phyloP scores from a whole-genome alignment of 2,329 filamentous ascomycete species.

The Xylaria digitata region DNA sequence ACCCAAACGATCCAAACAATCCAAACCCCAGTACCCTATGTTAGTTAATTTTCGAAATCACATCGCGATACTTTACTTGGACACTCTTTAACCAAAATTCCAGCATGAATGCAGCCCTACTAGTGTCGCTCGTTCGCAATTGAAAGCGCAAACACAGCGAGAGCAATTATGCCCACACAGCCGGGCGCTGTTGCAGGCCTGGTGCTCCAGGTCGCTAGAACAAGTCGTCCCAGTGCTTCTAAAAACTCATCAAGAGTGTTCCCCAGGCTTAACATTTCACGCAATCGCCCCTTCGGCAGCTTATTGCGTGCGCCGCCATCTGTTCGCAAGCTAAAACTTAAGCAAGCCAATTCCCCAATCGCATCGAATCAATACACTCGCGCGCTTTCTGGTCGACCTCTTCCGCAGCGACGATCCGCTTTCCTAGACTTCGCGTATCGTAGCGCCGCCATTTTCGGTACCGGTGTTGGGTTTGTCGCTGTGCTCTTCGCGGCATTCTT shows the following conservation, averaged over 20 bases:
- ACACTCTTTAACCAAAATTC: neutral
- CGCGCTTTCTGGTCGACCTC: constrained; percentile 63
- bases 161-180: constrained; percentile 43
- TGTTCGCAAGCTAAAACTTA: constrained; percentile 23
- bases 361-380: constrained; percentile 50
- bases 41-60: neutral
- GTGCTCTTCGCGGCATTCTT: constrained; percentile 85
- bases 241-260: constrained; percentile 24
- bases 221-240: constrained; percentile 34
- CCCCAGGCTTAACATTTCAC: constrained; percentile 22
- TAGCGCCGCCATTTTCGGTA: constrained; percentile 77
- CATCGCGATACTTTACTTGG: neutral
- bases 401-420: constrained; percentile 61
- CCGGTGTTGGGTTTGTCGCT: constrained; percentile 77
- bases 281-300: constrained; percentile 40
- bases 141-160: neutral
- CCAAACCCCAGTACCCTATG: neutral
- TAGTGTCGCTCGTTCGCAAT: constrained; percentile 18
- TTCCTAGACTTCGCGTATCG: constrained; percentile 72
- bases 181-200: constrained; percentile 42
- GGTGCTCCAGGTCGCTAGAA: constrained; percentile 40
- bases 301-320: constrained; percentile 32
- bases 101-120: neutral
- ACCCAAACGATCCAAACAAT: neutral
- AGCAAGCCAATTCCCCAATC: constrained; percentile 40